Conservation (phyloP, 129 eudicot species). For the Glebionis coronaria region DNA sequence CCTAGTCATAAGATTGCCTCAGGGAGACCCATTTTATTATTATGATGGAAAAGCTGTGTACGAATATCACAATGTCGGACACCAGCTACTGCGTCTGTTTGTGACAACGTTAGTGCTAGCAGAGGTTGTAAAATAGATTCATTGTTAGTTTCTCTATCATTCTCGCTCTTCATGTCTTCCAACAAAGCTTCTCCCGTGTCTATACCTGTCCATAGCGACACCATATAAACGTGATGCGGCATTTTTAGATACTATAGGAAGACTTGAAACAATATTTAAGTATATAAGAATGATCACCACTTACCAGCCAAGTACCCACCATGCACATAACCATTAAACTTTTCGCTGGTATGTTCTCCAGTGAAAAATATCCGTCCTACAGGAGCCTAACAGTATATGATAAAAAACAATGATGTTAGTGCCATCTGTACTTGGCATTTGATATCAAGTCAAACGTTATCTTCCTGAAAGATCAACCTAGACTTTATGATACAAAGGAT, state of each 20-base stretch:
- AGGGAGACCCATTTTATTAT: constrained; percentile 43
- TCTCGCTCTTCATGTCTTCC: constrained; percentile 51
- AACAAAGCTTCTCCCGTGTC: constrained; percentile 62
- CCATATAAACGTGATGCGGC: too few species aligned
- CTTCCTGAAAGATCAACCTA: not conserved
- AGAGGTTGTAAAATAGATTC: constrained; percentile 51
- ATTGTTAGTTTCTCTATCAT: constrained; percentile 32
- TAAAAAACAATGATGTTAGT: not conserved
- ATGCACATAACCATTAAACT: constrained; percentile 81
- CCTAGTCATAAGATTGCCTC: constrained; percentile 65
- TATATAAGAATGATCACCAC: not conserved
- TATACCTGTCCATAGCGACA: constrained; percentile 43
- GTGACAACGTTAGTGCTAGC: constrained; percentile 49
- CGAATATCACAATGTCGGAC: constrained; percentile 56
- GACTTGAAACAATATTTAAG: not conserved
- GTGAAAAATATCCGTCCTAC: constrained; percentile 79
- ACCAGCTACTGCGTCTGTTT: constrained; percentile 45
- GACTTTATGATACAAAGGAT: not conserved
- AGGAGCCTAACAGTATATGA: constrained; percentile 56
- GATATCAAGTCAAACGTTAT: not conserved
- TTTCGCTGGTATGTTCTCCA: constrained; percentile 90
- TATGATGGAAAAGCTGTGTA: constrained; percentile 41
- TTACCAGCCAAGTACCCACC: constrained; percentile 90
- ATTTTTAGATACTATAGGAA: not conserved
- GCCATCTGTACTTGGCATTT: not conserved